Conservation (phyloP, 179 eudicot genomes). For the Silene noctiflora region DNA sequence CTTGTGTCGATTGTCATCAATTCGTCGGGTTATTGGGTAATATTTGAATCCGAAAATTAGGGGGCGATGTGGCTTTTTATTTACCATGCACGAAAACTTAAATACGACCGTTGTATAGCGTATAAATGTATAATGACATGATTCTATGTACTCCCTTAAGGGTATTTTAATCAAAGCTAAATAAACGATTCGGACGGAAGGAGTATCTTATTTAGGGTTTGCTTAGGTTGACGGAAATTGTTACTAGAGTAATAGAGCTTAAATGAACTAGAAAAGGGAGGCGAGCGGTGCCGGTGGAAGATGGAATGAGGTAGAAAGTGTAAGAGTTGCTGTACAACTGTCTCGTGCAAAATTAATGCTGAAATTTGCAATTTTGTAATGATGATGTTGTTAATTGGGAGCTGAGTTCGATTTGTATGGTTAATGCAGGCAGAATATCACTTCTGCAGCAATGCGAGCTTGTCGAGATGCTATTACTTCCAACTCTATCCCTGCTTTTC, state of each 20-base stretch:
- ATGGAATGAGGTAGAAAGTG: neutral
- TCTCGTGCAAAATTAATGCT: too few species aligned
- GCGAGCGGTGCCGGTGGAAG: neutral
- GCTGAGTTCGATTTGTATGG: neutral
- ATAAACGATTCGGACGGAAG: too few species aligned
- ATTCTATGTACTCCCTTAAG: too few species aligned
- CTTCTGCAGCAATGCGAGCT: constrained; percentile 91
- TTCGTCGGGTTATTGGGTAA: too few species aligned
- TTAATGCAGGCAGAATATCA: constrained; percentile 74
- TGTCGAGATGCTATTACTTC: constrained; percentile 94
- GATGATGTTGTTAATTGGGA: neutral
- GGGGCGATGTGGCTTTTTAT: neutral
- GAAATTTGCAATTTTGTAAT: neutral
- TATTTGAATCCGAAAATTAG: neutral
- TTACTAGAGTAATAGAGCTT: neutral
- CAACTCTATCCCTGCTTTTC: constrained; percentile 91
- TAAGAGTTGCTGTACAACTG: neutral
- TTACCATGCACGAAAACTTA: too few species aligned
- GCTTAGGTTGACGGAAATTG: neutral
- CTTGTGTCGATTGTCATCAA: neutral
- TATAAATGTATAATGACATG: too few species aligned
- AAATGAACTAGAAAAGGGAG: neutral
- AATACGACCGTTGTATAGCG: too few species aligned
- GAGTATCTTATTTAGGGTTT: neutral
- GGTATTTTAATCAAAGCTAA: too few species aligned